These are phyloP conservation scores for Chaetoceros tenuissimus DNA, from an alignment of 108 stramenopile species.

Conservation along the genomic window DNA sequence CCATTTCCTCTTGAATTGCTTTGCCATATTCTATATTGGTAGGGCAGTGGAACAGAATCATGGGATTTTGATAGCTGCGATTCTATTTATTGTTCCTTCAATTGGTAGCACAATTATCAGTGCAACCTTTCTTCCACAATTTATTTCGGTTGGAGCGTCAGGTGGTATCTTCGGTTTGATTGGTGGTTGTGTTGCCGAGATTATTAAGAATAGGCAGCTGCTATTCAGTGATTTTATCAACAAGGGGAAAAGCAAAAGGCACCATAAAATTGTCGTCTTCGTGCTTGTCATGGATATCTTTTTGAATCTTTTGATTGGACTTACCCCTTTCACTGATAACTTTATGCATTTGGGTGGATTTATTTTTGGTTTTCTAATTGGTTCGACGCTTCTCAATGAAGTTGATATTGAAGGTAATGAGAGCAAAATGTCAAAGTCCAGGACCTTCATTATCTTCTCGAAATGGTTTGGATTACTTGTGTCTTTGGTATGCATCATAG, in stretches of 20 bases:
- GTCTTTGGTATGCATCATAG: conserved; percentile 51
- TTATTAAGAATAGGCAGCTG: conserved; percentile 83
- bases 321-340: conserved; percentile 86
- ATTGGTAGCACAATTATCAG: conserved; percentile 83
- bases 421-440: conserved; percentile 9
- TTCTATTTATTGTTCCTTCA: conserved; percentile 79
- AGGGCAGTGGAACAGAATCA: conserved; percentile 79
- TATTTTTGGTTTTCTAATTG: conserved; percentile 70
- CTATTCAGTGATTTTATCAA: conserved; percentile 56
- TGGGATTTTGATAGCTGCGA: conserved; percentile 52
- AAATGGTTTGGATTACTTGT: conserved; percentile 66
- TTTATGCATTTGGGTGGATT: conserved; percentile 81
- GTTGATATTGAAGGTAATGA: conserved; percentile 57
- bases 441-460: conserved; percentile 30
- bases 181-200: conserved; percentile 81
- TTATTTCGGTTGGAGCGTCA: conserved; percentile 85
- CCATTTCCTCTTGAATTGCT: conserved; percentile 90
- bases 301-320: conserved; percentile 70
- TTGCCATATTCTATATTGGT: conserved; percentile 82
- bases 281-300: conserved; percentile 72
- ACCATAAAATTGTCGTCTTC: conserved; percentile 34
- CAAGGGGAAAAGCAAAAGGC: conserved; percentile 34
- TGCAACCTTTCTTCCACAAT: conserved; percentile 84
- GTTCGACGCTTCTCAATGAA: conserved; percentile 63
- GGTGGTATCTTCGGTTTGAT: conserved; percentile 91